A percentile compares a stretch with the other conserved stretches of the same genome.
phyloP scores from a whole-genome alignment of 2,329 filamentous ascomycete species.

The Xylaria hypoxylon region DNA sequence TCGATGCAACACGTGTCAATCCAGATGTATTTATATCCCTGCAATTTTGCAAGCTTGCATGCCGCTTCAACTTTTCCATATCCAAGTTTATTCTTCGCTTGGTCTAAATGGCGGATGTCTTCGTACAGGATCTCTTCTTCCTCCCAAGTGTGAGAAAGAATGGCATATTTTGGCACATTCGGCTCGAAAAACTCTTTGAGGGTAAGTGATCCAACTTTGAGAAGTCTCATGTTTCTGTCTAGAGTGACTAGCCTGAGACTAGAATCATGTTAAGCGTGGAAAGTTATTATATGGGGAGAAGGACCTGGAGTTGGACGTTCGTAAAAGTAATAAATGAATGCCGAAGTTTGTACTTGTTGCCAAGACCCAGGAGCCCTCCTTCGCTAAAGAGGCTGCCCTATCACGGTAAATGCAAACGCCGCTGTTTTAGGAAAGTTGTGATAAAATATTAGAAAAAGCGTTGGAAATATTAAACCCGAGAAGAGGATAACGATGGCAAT shows the following conservation, averaged over 20 bases:
- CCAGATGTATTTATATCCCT: conserved; percentile 10
- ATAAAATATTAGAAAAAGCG: no score
- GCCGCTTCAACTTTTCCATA: conserved; percentile 1
- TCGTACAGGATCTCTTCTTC: conserved; percentile 4
- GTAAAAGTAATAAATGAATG: no score
- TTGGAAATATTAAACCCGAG: no score
- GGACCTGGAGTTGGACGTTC: no score
- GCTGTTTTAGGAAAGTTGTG: no score
- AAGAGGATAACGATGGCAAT: no score
- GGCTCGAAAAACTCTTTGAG: conserved; percentile 6
- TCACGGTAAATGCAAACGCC: no score
- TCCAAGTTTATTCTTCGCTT: background rate
- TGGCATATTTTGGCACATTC: conserved; percentile 8
- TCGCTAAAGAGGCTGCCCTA: no score
- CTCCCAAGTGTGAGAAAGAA: conserved; percentile 11
- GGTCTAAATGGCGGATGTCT: background rate
- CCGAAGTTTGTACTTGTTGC: no score
- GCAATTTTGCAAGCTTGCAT: conserved; percentile 1
- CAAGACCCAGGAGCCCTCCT: no score
- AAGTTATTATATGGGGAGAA: no score
- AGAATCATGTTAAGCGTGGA: no score
- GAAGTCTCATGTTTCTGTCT: conserved; percentile 4
- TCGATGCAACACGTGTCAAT: conserved; percentile 19
- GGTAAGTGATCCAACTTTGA: background rate
- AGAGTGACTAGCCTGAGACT: background rate